Evolutionary conservation across 306 rosid species (phyloP).

Genomic region (Clitoria ternatea): DNA sequence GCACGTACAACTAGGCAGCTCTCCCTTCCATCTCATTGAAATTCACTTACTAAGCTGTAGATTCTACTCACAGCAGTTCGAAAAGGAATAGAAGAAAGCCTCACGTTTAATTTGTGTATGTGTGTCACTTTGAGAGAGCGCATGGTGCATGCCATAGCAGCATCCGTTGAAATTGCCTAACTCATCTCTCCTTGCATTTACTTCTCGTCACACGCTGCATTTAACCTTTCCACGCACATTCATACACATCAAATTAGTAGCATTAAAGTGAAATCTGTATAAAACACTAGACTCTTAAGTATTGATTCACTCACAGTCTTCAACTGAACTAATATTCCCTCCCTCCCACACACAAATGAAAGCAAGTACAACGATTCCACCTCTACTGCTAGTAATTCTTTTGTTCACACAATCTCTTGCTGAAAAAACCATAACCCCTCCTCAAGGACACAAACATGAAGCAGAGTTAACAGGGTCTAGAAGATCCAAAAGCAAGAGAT

Average conservation of each 20-base stretch:
- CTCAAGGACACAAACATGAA: slow-evolving; percentile 25
- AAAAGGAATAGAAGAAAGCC: not conserved
- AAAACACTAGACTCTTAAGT: no score
- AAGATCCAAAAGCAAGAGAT: not conserved
- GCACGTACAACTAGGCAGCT: slow-evolving; percentile 46
- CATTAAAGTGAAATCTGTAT: not conserved
- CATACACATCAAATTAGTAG: not conserved
- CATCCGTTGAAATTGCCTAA: slow-evolving; percentile 24
- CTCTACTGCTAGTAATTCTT: slow-evolving; percentile 35
- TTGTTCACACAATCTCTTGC: slow-evolving; percentile 33
- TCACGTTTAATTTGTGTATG: not conserved
- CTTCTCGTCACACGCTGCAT: slow-evolving; percentile 15
- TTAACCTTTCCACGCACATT: slow-evolving; percentile 16
- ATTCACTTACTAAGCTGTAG: no score
- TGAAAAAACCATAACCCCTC: slow-evolving; percentile 29
- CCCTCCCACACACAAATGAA: slow-evolving; percentile 75
- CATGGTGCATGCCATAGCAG: not conserved
- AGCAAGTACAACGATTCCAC: slow-evolving; percentile 25
- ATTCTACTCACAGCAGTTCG: no score
- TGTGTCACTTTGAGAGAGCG: slow-evolving; percentile 19
- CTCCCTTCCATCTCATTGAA: slow-evolving; percentile 12
- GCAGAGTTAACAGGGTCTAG: slow-evolving; percentile 24
- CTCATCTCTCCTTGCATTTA: slow-evolving; percentile 17
- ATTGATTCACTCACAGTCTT: no score
- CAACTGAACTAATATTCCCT: no score